phyloP scores from a whole-genome alignment of 768 basidiomycete genomes.

The Candolleomyces eurysporus region DNA sequence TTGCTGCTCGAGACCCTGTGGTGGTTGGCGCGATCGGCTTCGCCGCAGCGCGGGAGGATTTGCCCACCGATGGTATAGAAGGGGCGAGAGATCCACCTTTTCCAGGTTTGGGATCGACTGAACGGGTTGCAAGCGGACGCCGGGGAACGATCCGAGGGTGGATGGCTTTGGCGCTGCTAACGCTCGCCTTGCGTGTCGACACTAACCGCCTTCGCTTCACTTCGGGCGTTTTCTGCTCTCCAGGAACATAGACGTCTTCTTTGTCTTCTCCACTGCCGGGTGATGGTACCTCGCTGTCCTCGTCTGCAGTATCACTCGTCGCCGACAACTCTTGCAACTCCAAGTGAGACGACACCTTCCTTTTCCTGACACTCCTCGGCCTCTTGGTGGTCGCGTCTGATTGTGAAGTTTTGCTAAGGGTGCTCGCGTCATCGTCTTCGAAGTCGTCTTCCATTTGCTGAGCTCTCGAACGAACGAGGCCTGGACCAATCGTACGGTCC shows the following conservation, averaged over 20 bases:
- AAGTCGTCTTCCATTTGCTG: neutral
- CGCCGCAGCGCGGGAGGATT: too few relatives aligned
- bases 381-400: neutral
- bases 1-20: too few relatives aligned
- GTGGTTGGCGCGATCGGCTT: too few relatives aligned
- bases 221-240: neutral
- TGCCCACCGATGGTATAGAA: too few relatives aligned
- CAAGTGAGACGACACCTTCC: neutral
- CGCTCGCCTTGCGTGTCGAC: neutral
- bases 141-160: neutral
- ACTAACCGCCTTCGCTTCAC: neutral
- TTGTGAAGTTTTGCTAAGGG: neutral
- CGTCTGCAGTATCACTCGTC: neutral
- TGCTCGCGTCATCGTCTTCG: neutral
- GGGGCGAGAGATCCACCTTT: neutral
- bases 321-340: neutral
- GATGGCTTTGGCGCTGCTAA: neutral
- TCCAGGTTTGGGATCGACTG: neutral
- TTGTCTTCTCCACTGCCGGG: neutral
- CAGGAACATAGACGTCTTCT: conserved; percentile 1
- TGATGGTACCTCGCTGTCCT: neutral
- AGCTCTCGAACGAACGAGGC: neutral
- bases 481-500: neutral
- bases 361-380: neutral
- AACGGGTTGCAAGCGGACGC: neutral